Percentiles rank a stretch among this genome's conserved stretches.
Conservation (phyloP, 108 stramenopile species). For the Skeletonema potamos region DNA sequence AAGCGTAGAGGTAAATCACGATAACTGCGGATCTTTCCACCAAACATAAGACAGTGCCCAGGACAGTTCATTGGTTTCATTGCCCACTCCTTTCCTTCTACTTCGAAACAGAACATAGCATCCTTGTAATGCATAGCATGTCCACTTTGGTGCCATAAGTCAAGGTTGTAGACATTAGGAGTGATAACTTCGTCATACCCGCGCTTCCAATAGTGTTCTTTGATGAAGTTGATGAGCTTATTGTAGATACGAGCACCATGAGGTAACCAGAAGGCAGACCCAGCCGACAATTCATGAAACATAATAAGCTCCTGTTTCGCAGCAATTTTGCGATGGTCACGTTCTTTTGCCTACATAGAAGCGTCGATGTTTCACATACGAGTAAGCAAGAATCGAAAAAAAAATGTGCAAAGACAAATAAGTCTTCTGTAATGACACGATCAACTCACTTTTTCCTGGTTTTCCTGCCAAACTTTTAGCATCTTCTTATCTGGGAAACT, state of each 20-base stretch:
- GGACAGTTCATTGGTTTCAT: conserved; percentile 99
- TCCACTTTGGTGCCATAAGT: conserved; percentile 96
- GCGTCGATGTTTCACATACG: neutral
- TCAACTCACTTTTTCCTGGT: conserved; percentile 82
- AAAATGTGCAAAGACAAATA: neutral
- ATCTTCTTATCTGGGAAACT: conserved; percentile 98
- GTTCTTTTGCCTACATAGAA: conserved; percentile 86
- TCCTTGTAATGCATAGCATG: conserved; percentile 99
- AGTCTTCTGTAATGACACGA: neutral
- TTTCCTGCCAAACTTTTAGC: conserved; percentile 95
- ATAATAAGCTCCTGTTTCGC: conserved; percentile 95
- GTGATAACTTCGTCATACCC: conserved; percentile 99
- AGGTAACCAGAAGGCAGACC: conserved; percentile 96
- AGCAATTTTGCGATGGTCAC: conserved; percentile 95
- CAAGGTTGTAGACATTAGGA: conserved; percentile 98
- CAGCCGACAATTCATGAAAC: conserved; percentile 97
- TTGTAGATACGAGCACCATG: conserved; percentile 99
- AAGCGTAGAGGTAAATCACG: conserved; percentile 97
- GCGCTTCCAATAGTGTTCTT: conserved; percentile 92
- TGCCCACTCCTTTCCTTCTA: conserved; percentile 93
- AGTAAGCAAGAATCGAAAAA: neutral
- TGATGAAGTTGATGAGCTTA: conserved; percentile 93
- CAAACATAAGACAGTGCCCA: conserved; percentile 97
- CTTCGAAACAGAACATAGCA: conserved; percentile 95
- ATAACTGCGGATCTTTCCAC: conserved; percentile 84